phyloP scores from a whole-genome alignment of 345 rosid genomes.

The Raphanus sativus region DNA sequence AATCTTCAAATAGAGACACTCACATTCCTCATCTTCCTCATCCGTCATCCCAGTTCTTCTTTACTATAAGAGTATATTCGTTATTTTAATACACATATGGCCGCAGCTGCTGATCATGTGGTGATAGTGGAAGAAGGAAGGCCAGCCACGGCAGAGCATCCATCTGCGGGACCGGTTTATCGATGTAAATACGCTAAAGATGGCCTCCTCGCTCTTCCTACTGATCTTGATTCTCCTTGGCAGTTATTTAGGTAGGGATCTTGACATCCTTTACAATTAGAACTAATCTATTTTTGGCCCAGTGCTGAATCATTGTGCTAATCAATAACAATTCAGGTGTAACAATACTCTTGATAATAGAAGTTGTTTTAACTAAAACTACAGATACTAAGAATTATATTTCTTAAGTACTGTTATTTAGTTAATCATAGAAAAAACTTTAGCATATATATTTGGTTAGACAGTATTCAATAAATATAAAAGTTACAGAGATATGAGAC shows the following conservation, averaged over 20 bases:
- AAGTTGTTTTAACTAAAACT: background rate
- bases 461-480: too few relatives aligned
- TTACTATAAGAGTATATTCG: background rate
- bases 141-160: constrained; percentile 47
- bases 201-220: constrained; percentile 64
- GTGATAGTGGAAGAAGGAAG: constrained; percentile 74
- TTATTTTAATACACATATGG: constrained; percentile 26
- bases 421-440: too few relatives aligned
- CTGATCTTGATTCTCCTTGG: constrained; percentile 77
- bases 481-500: background rate
- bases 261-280: background rate
- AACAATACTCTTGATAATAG: background rate
- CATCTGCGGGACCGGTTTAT: constrained; percentile 82
- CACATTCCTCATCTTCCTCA: constrained; percentile 15
- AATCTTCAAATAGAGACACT: constrained; percentile 28
- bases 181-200: constrained; percentile 77
- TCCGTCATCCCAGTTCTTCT: background rate
- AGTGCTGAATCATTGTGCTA: background rate
- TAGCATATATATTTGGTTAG: too few relatives aligned
- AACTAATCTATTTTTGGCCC: background rate
- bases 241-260: constrained; percentile 65
- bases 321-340: background rate
- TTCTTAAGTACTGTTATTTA: too few relatives aligned
- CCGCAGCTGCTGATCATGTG: constrained; percentile 43
- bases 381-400: background rate